Conservation (phyloP, 2,329 filamentous ascomycete genomes). For the Pyrenochaeta sp. region DNA sequence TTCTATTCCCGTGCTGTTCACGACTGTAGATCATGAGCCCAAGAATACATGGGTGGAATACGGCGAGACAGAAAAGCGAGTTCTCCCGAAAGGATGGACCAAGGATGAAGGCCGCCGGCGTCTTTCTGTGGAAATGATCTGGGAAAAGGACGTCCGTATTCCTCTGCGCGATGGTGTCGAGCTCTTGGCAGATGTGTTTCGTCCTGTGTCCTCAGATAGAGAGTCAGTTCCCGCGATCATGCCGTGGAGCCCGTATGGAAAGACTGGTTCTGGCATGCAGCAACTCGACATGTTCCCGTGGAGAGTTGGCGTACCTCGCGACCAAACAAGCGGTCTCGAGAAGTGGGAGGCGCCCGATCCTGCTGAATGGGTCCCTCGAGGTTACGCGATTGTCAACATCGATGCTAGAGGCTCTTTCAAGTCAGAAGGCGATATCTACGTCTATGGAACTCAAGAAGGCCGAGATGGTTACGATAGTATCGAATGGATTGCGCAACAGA, state of each 20-base stretch:
- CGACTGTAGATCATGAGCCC: too few relatives aligned
- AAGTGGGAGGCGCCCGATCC: too few relatives aligned
- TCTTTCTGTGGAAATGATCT: background rate
- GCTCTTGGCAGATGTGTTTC: slow-evolving; percentile 3
- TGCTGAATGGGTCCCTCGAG: slow-evolving; percentile 35
- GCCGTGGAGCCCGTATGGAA: slow-evolving; percentile 54
- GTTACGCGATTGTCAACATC: slow-evolving; percentile 42
- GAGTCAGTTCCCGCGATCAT: slow-evolving; percentile 54
- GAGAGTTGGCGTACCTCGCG: too few relatives aligned
- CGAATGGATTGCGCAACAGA: too few relatives aligned
- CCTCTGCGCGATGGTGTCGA: slow-evolving; percentile 4
- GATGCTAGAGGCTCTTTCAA: slow-evolving; percentile 34
- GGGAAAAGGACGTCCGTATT: background rate
- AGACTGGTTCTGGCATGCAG: slow-evolving; percentile 21
- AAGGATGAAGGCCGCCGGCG: too few relatives aligned
- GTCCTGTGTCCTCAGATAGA: slow-evolving; percentile 29
- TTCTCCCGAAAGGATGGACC: too few relatives aligned
- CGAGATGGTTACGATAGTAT: slow-evolving; percentile 58
- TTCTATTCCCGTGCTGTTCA: too few relatives aligned
- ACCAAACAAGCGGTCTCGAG: too few relatives aligned
- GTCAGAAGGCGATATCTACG: slow-evolving; percentile 34
- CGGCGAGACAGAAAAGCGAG: too few relatives aligned
- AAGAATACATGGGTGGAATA: too few relatives aligned
- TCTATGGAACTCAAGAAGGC: slow-evolving; percentile 34
- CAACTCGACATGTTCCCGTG: background rate